Conservation (phyloP, 2,329 filamentous ascomycete species). For the Hawksworthiomyces lignivorus region DNA sequence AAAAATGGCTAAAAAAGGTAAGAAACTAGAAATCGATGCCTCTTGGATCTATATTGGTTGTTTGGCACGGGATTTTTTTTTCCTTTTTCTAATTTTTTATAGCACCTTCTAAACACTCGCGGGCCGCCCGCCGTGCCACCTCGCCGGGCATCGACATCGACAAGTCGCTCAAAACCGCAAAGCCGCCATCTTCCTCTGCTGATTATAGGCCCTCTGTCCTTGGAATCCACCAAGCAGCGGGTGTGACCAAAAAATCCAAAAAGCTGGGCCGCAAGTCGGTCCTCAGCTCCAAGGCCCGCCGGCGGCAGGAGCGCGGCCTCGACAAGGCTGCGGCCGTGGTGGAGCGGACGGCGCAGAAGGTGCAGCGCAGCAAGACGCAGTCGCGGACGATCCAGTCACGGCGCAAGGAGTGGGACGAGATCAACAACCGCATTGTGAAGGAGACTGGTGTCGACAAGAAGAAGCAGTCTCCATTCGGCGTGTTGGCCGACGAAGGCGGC, state of each 20-base stretch:
- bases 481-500: constrained; percentile 4
- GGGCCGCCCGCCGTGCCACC: constrained; percentile 64
- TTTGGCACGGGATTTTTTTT: no score
- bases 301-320: constrained; percentile 48
- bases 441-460: constrained; percentile 7
- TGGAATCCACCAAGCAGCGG: constrained; percentile 57
- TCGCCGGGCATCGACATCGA: constrained; percentile 64
- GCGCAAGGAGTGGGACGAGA: constrained; percentile 49
- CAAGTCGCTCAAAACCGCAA: constrained; percentile 59
- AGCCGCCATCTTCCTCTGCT: constrained; percentile 39
- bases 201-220: constrained; percentile 58
- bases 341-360: constrained; percentile 50
- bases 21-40: no score
- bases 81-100: neutral
- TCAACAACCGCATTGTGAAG: constrained; percentile 31
- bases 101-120: constrained; percentile 63
- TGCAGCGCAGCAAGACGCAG: constrained; percentile 45
- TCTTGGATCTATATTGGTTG: no score
- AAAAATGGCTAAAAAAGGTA: constrained; percentile 15
- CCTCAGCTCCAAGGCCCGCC: constrained; percentile 46
- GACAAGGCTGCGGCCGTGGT: constrained; percentile 53
- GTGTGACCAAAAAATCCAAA: constrained; percentile 56
- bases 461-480: constrained; percentile 8
- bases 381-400: constrained; percentile 40
- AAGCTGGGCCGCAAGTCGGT: constrained; percentile 48